Base-by-base conservation (phyloP, 2,329 filamentous ascomycete species). In the Tolypocladium sp. region DNA sequence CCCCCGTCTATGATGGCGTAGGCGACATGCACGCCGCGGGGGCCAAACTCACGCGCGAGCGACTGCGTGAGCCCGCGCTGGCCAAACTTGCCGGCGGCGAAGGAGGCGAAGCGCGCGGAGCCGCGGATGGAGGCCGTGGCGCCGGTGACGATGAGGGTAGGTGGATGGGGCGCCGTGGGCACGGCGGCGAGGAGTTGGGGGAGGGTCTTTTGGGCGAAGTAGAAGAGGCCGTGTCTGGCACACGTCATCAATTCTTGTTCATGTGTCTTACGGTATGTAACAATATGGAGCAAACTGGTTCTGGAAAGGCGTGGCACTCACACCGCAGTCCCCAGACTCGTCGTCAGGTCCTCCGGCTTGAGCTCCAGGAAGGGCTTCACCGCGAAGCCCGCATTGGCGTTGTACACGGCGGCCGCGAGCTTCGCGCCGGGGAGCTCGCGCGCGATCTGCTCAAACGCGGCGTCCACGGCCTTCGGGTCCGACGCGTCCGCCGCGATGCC, bases 1-100 rank as follows among this genome's bases (percentile, higher is more conserved):
- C 90, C 82, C 0, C 91, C 92, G 69, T 96, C 92, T 58, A 95
- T 87, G 61, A 96, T 85, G 6, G 87, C 85, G 74, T 95, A 90
- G 0, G 88, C 84, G 1, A 96, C 88, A 71, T 96, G 92, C 2
- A 96, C 82, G 2, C 92, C 92, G 71, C 90, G 79, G 0, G 92
- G 91, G 0, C 89, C 90, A 71, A 94, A 96, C 71, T 96, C 92
- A 59, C 88, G 82, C 0, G 91, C 89, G 33, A 96, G 78, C 40
- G 84, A 88, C 72, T 93, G 90, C 0, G 82, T 81, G 56, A 95
- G 74, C 0, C 87, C 90, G 38, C 92, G 81, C 65, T 89, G 76
- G 4, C 90, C 91, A 70, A 91, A 95, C 71, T 95, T 96, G 35
- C 88, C 88, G 2, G 86, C 83, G 0, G 91, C 88, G 68, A 96